These are phyloP conservation scores for Penicillium sp. DNA, from an alignment of 2,329 filamentous ascomycete species.

Conservation along the genomic window DNA sequence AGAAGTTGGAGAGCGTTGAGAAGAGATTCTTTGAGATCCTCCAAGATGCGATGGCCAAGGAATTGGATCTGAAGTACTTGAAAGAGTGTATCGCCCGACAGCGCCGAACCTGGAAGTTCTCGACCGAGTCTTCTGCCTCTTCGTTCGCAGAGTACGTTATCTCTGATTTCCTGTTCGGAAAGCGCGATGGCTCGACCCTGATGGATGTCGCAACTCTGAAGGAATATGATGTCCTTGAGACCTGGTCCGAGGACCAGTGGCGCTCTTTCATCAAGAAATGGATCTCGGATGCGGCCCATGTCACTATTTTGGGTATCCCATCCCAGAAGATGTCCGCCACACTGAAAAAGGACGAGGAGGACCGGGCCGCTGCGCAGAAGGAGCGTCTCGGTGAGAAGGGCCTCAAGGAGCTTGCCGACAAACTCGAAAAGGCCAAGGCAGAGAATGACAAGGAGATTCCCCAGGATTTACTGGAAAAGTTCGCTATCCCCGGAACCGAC, in stretches of 20 bases:
- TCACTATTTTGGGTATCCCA: constrained; percentile 85
- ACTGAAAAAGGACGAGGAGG: constrained; percentile 78
- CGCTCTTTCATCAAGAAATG: constrained; percentile 76
- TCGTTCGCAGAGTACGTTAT: constrained; percentile 86
- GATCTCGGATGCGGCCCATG: constrained; percentile 80
- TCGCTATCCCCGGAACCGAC: constrained; percentile 78
- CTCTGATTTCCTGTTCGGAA: constrained; percentile 87
- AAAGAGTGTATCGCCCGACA: constrained; percentile 82
- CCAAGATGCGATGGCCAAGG: constrained; percentile 71
- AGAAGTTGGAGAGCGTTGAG: constrained; percentile 80
- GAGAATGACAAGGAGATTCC: constrained; percentile 90
- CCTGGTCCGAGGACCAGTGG: constrained; percentile 85
- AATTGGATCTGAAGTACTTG: constrained; percentile 87
- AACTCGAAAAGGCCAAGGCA: constrained; percentile 77
- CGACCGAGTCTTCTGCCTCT: constrained; percentile 75
- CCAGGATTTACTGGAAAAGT: constrained; percentile 72
- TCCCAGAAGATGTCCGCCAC: constrained; percentile 76
- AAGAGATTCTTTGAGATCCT: constrained; percentile 81
- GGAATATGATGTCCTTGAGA: constrained; percentile 66
- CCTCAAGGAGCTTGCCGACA: constrained; percentile 69
- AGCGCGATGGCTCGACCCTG: constrained; percentile 76
- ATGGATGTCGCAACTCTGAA: constrained; percentile 55
- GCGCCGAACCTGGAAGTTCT: constrained; percentile 76
- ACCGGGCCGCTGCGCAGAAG: constrained; percentile 74
- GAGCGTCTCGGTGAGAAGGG: constrained; percentile 78